These are phyloP conservation scores for Actinidia arguta DNA, from an alignment of 179 eudicot species.

Conservation along the genomic window DNA sequence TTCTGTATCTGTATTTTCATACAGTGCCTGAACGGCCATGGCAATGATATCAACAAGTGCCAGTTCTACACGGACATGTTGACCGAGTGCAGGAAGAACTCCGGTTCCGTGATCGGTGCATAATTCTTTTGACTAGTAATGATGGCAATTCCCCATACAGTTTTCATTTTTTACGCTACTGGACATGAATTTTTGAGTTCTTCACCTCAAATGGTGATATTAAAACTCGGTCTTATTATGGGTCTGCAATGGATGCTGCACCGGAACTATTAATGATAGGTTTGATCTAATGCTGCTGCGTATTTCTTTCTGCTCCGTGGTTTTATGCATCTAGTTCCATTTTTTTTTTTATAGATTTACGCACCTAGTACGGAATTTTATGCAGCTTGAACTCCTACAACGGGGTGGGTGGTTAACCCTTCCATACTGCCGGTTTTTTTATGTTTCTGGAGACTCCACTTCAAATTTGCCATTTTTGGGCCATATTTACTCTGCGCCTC, in stretches of 20 bases:
- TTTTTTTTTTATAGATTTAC: background rate
- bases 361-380: too few species aligned
- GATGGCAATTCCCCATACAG: background rate
- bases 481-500: too few species aligned
- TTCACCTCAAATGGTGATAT: background rate
- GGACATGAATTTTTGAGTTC: background rate
- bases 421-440: too few species aligned
- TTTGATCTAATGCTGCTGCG: background rate
- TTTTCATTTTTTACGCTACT: background rate
- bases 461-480: too few species aligned
- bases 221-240: background rate
- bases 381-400: too few species aligned
- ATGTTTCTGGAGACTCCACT: too few species aligned
- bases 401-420: too few species aligned
- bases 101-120: constrained; percentile 49
- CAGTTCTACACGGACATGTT: constrained; percentile 87
- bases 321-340: background rate
- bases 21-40: constrained; percentile 67
- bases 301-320: background rate
- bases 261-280: background rate
- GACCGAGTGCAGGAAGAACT: constrained; percentile 63
- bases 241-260: constrained; percentile 1
- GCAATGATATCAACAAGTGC: constrained; percentile 71
- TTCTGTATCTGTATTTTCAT: background rate
- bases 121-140: constrained; percentile 3